Conservation (phyloP, 1,139 yeast genomes). For the Sugiyamaella japonica region DNA sequence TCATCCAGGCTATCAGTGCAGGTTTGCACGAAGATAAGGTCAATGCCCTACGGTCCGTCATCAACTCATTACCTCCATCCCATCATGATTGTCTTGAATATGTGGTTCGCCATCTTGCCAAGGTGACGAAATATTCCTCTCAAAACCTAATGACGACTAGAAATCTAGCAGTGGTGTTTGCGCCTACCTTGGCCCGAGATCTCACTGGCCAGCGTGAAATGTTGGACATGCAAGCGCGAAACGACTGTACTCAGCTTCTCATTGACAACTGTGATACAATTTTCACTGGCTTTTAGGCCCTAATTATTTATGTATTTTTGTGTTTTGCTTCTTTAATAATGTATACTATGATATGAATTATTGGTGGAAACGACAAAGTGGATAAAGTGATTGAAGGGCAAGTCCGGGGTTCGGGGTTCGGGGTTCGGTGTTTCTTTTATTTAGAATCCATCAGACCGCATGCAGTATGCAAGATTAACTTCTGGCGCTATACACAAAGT, state of each 20-base stretch:
- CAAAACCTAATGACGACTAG: conserved; percentile 66
- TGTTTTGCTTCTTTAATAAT: too few species aligned
- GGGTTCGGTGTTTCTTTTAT: too few species aligned
- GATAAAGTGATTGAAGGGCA: too few species aligned
- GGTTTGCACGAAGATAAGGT: conserved; percentile 36
- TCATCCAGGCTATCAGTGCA: conserved; percentile 48
- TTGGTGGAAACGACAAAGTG: too few species aligned
- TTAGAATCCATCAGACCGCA: too few species aligned
- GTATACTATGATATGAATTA: too few species aligned
- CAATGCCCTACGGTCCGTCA: conserved; percentile 41
- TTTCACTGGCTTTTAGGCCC: conserved; percentile 16
- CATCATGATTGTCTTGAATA: conserved; percentile 59
- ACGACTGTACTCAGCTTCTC: conserved; percentile 75
- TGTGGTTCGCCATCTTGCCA: conserved; percentile 61
- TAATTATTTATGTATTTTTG: neutral
- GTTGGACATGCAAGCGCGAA: conserved; percentile 79
- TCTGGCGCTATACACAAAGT: too few species aligned
- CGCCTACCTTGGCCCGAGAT: conserved; percentile 89
- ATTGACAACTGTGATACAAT: conserved; percentile 48
- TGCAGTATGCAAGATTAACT: too few species aligned
- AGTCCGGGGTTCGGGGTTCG: too few species aligned
- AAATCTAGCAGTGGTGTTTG: conserved; percentile 89
- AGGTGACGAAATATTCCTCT: conserved; percentile 35
- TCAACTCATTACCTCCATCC: conserved; percentile 60
- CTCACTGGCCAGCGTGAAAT: conserved; percentile 80